Conservation (phyloP, 257 asterid genomes). For the Petunia axillaris region DNA sequence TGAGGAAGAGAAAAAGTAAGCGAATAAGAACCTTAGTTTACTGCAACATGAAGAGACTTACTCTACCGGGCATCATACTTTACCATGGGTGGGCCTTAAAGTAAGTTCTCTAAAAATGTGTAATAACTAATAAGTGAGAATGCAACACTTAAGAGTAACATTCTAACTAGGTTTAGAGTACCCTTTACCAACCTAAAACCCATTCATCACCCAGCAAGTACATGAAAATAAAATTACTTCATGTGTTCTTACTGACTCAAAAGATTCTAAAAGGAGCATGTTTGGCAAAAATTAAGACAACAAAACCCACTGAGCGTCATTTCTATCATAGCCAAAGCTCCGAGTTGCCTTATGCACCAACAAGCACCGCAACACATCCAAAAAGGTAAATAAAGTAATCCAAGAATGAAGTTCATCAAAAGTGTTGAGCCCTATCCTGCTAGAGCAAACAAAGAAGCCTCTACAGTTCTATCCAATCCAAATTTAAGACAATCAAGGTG, state of each 20-base stretch:
- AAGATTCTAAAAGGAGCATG: not conserved
- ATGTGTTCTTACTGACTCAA: conserved; percentile 1
- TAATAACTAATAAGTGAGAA: not conserved
- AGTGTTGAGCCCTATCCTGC: not conserved
- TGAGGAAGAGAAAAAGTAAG: not conserved
- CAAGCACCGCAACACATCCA: not conserved
- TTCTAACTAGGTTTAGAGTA: not conserved
- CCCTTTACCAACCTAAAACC: not conserved
- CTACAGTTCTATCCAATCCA: not conserved
- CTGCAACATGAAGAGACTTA: not conserved
- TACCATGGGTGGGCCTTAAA: not conserved
- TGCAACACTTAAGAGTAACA: not conserved
- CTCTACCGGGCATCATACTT: not conserved
- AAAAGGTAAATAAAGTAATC: not conserved
- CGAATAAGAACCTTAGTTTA: not conserved
- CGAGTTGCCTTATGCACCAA: not conserved
- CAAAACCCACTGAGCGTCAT: not conserved
- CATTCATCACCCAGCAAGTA: not conserved
- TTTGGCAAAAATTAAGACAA: not conserved
- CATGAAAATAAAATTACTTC: not conserved
- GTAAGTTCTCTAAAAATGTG: not conserved
- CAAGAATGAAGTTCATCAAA: not conserved
- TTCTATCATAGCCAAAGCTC: not conserved
- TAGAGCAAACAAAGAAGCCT: not conserved
- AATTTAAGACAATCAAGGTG: not conserved